These are phyloP conservation scores for Coniochaeta ligniaria DNA, from an alignment of 2,329 filamentous ascomycete species.

Conservation along the genomic window DNA sequence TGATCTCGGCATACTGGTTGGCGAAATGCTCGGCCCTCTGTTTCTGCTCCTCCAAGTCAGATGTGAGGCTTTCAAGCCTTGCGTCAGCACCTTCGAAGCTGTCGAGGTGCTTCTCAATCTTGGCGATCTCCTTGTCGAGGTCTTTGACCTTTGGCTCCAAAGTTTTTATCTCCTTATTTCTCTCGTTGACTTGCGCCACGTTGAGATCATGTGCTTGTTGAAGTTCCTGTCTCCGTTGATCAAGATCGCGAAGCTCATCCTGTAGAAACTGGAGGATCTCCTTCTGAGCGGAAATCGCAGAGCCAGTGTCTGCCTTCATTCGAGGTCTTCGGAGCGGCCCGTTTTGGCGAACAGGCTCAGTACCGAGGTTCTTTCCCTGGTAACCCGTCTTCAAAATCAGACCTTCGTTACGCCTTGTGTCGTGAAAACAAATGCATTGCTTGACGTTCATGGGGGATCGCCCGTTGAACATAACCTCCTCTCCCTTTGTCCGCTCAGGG, in stretches of 20 bases:
- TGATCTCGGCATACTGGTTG: constrained; percentile 46
- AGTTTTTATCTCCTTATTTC: constrained; percentile 30
- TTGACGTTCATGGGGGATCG: constrained; percentile 61
- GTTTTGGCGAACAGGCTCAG: constrained; percentile 26
- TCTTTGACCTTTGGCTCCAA: constrained; percentile 37
- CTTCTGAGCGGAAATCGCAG: constrained; percentile 50
- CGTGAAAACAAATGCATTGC: constrained; percentile 63
- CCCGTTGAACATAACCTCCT: constrained; percentile 59
- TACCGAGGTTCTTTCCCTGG: constrained; percentile 26
- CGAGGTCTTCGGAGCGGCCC: constrained; percentile 49
- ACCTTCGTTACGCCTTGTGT: constrained; percentile 52
- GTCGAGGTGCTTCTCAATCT: constrained; percentile 46
- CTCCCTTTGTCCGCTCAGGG: constrained; percentile 57
- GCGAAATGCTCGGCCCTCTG: constrained; percentile 40
- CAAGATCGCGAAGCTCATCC: constrained; percentile 44
- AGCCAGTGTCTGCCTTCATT: constrained; percentile 73
- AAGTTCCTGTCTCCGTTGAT: constrained; percentile 37
- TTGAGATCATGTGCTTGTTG: constrained; percentile 40
- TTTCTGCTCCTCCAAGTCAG: constrained; percentile 46
- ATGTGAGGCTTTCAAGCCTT: constrained; percentile 50
- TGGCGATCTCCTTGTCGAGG: constrained; percentile 51
- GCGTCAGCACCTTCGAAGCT: constrained; percentile 62
- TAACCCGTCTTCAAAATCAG: constrained; percentile 43
- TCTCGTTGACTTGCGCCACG: constrained; percentile 29
- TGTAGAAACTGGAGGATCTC: constrained; percentile 47